Percentiles rank a stretch among this genome's conserved stretches.
phyloP scores from a whole-genome alignment of 1,284 basidiomycete species.

The Cryptococcus wingfieldii region DNA sequence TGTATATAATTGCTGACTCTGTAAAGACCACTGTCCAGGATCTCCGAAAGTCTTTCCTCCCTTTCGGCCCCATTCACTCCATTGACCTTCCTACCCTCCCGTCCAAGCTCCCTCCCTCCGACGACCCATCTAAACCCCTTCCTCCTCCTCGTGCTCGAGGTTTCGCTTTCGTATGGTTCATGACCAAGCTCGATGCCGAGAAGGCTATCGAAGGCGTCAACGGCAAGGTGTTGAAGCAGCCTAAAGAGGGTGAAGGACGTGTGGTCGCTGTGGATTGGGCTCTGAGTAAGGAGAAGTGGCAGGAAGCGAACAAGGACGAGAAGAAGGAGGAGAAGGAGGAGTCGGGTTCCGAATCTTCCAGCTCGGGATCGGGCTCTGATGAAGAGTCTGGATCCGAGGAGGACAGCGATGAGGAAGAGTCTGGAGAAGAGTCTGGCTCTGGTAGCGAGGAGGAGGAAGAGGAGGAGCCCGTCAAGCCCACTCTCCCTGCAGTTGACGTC shows the following conservation, averaged over 20 bases:
- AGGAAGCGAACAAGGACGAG: constrained; percentile 59
- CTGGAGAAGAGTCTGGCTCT: constrained; percentile 21
- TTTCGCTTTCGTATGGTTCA: constrained; percentile 95
- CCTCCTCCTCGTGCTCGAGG: constrained; percentile 62
- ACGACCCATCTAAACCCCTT: constrained; percentile 40
- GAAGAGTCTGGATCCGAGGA: constrained; percentile 48
- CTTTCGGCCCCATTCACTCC: constrained; percentile 80
- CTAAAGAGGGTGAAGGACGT: constrained; percentile 54
- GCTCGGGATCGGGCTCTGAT: constrained; percentile 16
- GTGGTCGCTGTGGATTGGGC: constrained; percentile 95
- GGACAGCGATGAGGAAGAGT: constrained; percentile 23
- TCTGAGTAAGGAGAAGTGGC: constrained; percentile 87
- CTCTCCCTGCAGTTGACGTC: constrained; percentile 70
- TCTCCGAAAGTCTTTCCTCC: constrained; percentile 79
- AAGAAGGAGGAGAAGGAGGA: constrained; percentile 49
- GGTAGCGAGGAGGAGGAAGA: constrained; percentile 50
- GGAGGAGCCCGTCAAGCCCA: constrained; percentile 62
- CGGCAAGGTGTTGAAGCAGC: constrained; percentile 60
- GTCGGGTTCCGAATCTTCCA: constrained; percentile 16
- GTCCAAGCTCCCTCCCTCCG: constrained; percentile 48
- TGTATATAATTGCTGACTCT: not conserved
- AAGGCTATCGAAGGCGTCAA: constrained; percentile 78
- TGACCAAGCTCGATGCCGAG: constrained; percentile 80
- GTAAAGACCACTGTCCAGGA: constrained; percentile 74
- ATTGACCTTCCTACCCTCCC: constrained; percentile 67